Base-by-base conservation (phyloP, 1,139 yeast genomes). In the Hemisphaericaspora xylofermentans region DNA sequence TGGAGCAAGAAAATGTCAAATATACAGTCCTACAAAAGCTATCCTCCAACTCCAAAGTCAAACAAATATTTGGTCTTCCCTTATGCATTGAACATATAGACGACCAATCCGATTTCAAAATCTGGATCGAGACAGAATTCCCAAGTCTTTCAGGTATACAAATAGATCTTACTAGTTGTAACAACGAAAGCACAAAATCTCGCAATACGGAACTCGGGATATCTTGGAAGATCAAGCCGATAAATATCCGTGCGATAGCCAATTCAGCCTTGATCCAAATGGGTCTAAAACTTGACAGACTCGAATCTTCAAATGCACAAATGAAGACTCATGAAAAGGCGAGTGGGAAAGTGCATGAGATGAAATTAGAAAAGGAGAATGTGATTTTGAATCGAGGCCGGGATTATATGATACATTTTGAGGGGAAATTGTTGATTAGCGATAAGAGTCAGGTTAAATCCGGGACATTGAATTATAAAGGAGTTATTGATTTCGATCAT, bases 401-500 rank as follows among this genome's bases (percentile, higher is more conserved):
- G 32, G 59, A 58, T 39, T 67, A 61, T 45, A 42, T 43, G 4
- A 48, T 68, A 4, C 41, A 46, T 4, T 64, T 63, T 40, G 32
- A 50, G 8, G 71, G 72, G 2, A 46, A 50, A 17, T 50, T 57
- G 26, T 40, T 44, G 16, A 50, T 64, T 5, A 43, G 39, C 21
- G 61, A 60, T 42, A 55, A 54, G 31, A 42, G 50, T 21, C 43
- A 50, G 13, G 33, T 40, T 3, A 49, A 49, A 18, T 33, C 38
- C 8, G 69, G 68, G 1, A 41, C 41, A 1, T 43, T 63, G 6
- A 24, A 34, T 4, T 68, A 64, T 47, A 39, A 43, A n/a, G 74
- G 71, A 0, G 42, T 47, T n/a, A 50, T 68, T 27, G 73, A 68
- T 43, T 56, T 60, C 36, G 60, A 61, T 45, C 73, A 68, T 42